A percentile compares a stretch with the other conserved stretches of the same genome.
These are phyloP conservation scores for Backusella macrospora DNA, from an alignment of 192 early-diverging fungal genomes.

Conservation along the genomic window DNA sequence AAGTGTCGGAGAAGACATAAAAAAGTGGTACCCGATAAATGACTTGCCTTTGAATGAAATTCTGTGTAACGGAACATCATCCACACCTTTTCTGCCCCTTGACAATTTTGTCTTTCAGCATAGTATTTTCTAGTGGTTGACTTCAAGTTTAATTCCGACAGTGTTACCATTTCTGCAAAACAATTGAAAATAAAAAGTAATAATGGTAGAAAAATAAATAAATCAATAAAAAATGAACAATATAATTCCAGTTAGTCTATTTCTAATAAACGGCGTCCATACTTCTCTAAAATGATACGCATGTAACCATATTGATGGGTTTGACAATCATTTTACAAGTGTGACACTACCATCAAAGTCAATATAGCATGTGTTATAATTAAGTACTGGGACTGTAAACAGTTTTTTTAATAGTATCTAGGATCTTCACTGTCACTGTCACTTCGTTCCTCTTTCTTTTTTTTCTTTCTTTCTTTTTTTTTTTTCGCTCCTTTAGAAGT, in stretches of 20 bases:
- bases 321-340: slow-evolving; percentile 17
- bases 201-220: too few relatives aligned
- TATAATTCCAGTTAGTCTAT: neutral
- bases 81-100: neutral
- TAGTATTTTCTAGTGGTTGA: neutral
- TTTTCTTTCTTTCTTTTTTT: neutral
- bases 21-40: neutral
- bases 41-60: neutral
- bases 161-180: neutral
- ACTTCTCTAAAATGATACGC: neutral
- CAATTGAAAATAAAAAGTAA: neutral
- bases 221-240: neutral
- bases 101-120: neutral
- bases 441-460: neutral
- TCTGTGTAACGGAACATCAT: neutral
- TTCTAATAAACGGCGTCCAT: neutral
- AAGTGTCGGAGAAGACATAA: neutral
- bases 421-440: neutral
- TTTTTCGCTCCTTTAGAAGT: neutral
- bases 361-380: slow-evolving; percentile 21
- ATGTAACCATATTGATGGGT: slow-evolving; percentile 3
- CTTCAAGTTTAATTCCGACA: neutral
- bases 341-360: slow-evolving; percentile 18
- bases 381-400: neutral
- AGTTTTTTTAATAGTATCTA: neutral